Percentiles rank a stretch among this genome's conserved stretches.
Conservation (phyloP, 129 eudicot species). For the Pittosporum tobira region DNA sequence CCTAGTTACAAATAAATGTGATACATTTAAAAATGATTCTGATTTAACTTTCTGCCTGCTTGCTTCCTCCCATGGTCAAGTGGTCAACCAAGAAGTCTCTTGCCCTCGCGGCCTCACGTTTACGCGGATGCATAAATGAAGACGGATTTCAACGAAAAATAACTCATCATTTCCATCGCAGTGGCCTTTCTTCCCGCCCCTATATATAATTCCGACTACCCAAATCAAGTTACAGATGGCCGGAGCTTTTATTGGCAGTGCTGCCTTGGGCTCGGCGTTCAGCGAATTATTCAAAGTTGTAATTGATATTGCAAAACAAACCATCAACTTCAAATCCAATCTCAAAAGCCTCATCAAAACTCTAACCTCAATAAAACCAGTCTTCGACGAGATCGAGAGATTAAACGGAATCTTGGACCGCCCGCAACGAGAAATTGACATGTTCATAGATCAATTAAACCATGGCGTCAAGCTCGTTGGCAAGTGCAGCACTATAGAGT, state of each 20-base stretch:
- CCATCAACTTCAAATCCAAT: conserved; percentile 7
- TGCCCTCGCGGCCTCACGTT: too few relatives aligned
- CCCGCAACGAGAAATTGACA: not conserved
- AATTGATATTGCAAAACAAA: not conserved
- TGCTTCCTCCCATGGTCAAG: too few relatives aligned
- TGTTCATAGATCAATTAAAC: conserved; percentile 1
- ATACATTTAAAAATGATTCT: too few relatives aligned
- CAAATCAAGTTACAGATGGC: too few relatives aligned
- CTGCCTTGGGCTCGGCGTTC: not conserved
- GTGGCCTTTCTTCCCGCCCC: too few relatives aligned
- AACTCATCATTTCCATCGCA: too few relatives aligned
- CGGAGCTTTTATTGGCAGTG: not conserved
- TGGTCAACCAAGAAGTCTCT: too few relatives aligned
- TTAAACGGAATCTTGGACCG: conserved; percentile 8
- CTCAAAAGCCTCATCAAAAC: not conserved
- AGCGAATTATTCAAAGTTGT: not conserved
- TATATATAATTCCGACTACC: too few relatives aligned
- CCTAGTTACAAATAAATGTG: too few relatives aligned
- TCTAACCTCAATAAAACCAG: conserved; percentile 2
- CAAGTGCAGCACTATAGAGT: conserved; percentile 14
- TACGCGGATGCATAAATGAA: too few relatives aligned
- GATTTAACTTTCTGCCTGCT: too few relatives aligned
- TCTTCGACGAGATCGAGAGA: conserved; percentile 7
- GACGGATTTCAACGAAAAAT: too few relatives aligned
- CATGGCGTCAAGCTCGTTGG: conserved; percentile 9